Conservation (phyloP, 75 land plant genomes). For the Picea sitchensis region DNA sequence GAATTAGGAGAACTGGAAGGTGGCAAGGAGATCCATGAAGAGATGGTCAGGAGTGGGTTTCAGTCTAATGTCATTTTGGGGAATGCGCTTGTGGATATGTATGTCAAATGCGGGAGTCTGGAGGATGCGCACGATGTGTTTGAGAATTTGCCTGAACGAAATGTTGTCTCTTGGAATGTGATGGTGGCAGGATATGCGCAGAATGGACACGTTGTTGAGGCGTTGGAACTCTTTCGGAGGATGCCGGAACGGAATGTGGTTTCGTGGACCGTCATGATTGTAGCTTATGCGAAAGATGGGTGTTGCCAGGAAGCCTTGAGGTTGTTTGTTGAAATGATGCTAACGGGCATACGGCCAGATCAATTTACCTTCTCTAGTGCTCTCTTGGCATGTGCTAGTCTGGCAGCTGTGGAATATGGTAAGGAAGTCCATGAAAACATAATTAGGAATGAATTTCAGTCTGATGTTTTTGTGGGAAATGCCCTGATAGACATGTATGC, state of each 20-base stretch:
- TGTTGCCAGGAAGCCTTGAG: constrained; percentile 13
- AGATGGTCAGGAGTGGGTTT: constrained; percentile 32
- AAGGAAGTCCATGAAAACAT: constrained; percentile 16
- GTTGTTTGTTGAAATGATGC: constrained; percentile 21
- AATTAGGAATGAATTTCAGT: constrained; percentile 13
- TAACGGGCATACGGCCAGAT: constrained; percentile 14
- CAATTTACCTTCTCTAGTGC: constrained; percentile 22
- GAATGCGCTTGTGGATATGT: constrained; percentile 62
- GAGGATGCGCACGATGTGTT: constrained; percentile 36
- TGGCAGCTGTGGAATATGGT: constrained; percentile 14
- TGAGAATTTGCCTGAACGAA: constrained; percentile 23
- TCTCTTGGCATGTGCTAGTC: constrained; percentile 19
- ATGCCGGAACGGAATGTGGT: constrained; percentile 25
- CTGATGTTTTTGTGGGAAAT: constrained; percentile 23
- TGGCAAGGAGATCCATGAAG: constrained; percentile 46
- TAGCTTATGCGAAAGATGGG: constrained; percentile 8
- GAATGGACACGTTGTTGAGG: constrained; percentile 32
- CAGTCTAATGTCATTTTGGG: constrained; percentile 31
- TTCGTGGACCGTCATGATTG: background rate
- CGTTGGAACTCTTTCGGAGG: constrained; percentile 21
- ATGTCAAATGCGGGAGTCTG: constrained; percentile 63
- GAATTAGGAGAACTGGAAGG: constrained; percentile 19
- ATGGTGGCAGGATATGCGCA: constrained; percentile 46
- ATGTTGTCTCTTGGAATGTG: constrained; percentile 54
- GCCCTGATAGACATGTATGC: constrained; percentile 42